Evolutionary conservation across 331 rosid species (phyloP), one percentile per base, ranked within the genome.

Genomic region (Arachis monticola): DNA sequence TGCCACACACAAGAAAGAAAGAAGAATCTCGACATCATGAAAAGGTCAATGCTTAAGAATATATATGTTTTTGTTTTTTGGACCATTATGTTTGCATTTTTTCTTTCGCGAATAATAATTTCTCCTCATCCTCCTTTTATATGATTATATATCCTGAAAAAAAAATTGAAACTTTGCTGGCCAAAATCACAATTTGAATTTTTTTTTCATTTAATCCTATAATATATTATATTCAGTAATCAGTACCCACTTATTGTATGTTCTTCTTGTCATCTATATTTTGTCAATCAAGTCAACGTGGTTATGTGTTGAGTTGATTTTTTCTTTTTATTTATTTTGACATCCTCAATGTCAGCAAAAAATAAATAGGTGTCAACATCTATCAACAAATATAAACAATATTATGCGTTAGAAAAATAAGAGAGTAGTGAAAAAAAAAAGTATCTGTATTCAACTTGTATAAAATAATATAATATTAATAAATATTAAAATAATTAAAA

Each of bases 31-130:
- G n/a, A 38, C 76, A 45, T 73, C 56, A 64, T 66, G 76, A 64
- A 80, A 71, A 77, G 76, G 78, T 40, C 84, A 79, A 76, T 67
- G 40, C 22, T 53, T 55, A 41, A 61, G 35, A 55, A 79, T 71
- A 55, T 78, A 79, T 71, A 55, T 78, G 62, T 65, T 73, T 47
- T 68, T 52, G 64, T 27, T 60, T 69, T 58, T 77, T 45, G 80
- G 64, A 64, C 17, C 61, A 76, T 79, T 83, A 75, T 64, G 75
- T 75, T 74, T 64, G 70, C 51, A 67, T 4, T 72, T 52, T 75
- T 72, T 66, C 53, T 67, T 83, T 61, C 52, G 13, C 35, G 2
- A 60, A 35, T 35, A 35, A 35, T 35, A 35, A 0, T 48, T 50
- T 51, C 55, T 35, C 4, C 22, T 1, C 58, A n/a, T 61, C 1